Evolutionary conservation across 805 yeast genomes (phyloP).

Genomic region (Saccharomycopsis sp.): DNA sequence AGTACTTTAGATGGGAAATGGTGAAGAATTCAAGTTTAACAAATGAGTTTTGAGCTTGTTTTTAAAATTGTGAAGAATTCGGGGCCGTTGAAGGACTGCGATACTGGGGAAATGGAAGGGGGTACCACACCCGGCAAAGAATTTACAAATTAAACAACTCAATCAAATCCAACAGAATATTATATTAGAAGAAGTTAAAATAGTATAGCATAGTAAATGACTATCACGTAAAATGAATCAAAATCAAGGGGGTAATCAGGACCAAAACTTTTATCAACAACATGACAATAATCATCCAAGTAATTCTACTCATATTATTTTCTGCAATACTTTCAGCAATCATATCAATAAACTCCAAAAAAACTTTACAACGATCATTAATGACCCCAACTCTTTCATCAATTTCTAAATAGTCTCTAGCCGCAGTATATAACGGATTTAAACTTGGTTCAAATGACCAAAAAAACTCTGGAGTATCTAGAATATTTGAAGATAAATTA

Average conservation of each 20-base stretch:
- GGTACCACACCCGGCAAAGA: no score
- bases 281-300: slow-evolving; percentile 79
- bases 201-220: not conserved
- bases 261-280: slow-evolving; percentile 69
- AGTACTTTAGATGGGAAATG: no score
- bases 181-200: not conserved
- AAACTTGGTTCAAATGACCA: slow-evolving; percentile 95
- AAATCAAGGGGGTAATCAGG: no score
- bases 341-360: slow-evolving; percentile 85
- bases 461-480: slow-evolving; percentile 93
- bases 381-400: slow-evolving; percentile 91
- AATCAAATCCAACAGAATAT: no score
- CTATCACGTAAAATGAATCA: not conserved
- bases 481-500: slow-evolving; percentile 76
- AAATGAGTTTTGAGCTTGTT: no score
- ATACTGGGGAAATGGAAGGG: no score
- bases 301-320: slow-evolving; percentile 80
- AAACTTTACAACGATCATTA: slow-evolving; percentile 89
- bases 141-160: no score
- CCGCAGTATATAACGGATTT: slow-evolving; percentile 83
- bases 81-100: no score
- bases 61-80: no score
- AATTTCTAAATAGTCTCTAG: slow-evolving; percentile 86
- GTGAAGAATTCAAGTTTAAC: no score
- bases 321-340: slow-evolving; percentile 93